phyloP scores from a whole-genome alignment of 2,329 filamentous ascomycete genomes.

The Neocucurbitaria cava region DNA sequence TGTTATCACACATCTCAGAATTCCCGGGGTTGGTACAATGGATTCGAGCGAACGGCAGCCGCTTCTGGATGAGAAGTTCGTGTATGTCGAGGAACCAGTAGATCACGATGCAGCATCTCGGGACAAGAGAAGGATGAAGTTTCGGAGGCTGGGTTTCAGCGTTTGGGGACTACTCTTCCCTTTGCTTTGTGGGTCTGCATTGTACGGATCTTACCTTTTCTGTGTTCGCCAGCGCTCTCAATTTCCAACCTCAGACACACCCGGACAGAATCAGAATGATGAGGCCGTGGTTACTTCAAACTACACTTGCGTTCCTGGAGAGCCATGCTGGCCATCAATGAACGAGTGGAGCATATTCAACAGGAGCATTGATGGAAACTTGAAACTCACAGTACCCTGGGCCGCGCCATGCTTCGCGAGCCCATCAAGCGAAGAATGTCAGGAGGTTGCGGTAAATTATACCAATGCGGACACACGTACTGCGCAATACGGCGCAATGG shows the following conservation, averaged over 20 bases:
- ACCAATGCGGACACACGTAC: conserved; percentile 35
- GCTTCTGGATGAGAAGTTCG: conserved; percentile 21
- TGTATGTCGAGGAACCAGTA: conserved; percentile 5
- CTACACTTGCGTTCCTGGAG: conserved; percentile 45
- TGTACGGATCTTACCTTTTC: conserved; percentile 8
- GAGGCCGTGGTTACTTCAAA: conserved; percentile 16
- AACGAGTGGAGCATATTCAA: conserved; percentile 44
- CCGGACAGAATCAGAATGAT: not conserved
- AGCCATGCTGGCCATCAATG: conserved; percentile 46
- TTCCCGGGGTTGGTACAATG: conserved; percentile 12
- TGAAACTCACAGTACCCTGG: conserved; percentile 40
- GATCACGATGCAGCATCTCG: not conserved
- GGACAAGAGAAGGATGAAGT: not conserved
- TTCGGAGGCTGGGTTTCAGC: not conserved
- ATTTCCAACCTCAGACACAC: not conserved
- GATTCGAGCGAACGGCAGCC: conserved; percentile 14
- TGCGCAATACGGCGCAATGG: conserved; percentile 41
- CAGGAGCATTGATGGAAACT: conserved; percentile 37
- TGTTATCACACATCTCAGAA: not conserved
- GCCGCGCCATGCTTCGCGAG: conserved; percentile 39
- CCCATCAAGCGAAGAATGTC: conserved; percentile 27
- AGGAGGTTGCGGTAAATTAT: conserved; percentile 28
- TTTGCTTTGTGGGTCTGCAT: conserved; percentile 10
- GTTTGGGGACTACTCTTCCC: conserved; percentile 1
- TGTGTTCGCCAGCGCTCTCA: not conserved